Evolutionary conservation across 2,329 filamentous ascomycete species (phyloP).

Genomic region (Cercospora sp.): DNA sequence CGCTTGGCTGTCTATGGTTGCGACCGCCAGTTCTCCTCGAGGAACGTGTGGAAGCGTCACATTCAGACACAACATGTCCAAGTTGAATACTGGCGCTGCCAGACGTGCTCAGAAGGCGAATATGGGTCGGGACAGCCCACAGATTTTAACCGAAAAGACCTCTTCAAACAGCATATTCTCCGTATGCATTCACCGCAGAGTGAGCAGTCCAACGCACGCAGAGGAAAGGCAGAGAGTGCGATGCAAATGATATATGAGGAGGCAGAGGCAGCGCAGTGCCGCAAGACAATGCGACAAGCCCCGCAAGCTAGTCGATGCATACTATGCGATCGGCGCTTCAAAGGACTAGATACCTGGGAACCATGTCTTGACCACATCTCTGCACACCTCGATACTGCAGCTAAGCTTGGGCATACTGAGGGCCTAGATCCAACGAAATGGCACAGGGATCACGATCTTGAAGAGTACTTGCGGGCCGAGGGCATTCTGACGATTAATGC

Average conservation of each 20-base stretch:
- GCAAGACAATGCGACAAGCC: conserved; percentile 58
- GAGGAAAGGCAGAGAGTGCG: no score
- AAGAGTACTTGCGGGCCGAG: no score
- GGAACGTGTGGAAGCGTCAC: conserved; percentile 97
- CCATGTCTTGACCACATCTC: conserved; percentile 85
- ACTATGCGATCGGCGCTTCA: conserved; percentile 65
- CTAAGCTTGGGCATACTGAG: conserved; percentile 27
- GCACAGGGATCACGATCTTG: conserved; percentile 20
- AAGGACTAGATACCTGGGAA: conserved; percentile 69
- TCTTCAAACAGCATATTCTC: no score
- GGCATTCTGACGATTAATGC: no score
- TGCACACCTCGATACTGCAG: conserved; percentile 69
- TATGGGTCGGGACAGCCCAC: no score
- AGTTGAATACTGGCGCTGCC: conserved; percentile 73
- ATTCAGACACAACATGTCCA: conserved; percentile 77
- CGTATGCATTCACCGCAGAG: no score
- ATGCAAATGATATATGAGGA: no score
- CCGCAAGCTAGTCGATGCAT: conserved; percentile 65
- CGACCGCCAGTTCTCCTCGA: conserved; percentile 68
- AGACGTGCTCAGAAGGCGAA: no score
- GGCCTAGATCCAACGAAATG: conserved; percentile 40
- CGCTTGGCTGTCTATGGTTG: conserved; percentile 80
- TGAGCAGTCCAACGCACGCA: no score
- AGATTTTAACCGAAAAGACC: no score
- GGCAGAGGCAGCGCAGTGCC: no score